phyloP scores from a whole-genome alignment of 2,329 filamentous ascomycete genomes.

The Lomentospora prolificans region DNA sequence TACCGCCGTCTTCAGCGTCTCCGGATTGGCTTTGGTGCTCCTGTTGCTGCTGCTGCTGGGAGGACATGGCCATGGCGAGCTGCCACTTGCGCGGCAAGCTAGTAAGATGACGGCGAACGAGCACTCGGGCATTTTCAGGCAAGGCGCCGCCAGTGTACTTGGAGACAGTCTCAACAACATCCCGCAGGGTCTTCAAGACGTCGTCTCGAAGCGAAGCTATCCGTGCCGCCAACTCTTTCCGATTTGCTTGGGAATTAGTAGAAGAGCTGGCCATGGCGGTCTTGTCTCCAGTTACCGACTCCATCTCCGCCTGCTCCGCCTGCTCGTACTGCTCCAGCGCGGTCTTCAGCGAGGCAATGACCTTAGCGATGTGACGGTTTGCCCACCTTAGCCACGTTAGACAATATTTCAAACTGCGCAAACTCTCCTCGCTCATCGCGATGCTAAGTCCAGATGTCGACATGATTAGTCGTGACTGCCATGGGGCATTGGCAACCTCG shows the following conservation, averaged over 20 bases:
- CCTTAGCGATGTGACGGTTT: constrained; percentile 68
- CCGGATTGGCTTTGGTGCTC: constrained; percentile 22
- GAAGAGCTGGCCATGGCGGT: constrained; percentile 17
- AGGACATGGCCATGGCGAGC: constrained; percentile 47
- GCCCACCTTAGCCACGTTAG: constrained; percentile 71
- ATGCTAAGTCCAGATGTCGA: constrained; percentile 85
- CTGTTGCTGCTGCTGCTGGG: constrained; percentile 20
- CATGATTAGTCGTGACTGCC: constrained; percentile 79
- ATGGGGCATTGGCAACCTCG: constrained; percentile 31
- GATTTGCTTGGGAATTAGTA: constrained; percentile 26
- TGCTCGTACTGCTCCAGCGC: constrained; percentile 72
- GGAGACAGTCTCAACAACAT: constrained; percentile 75
- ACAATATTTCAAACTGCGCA: constrained; percentile 77
- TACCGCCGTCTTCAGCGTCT: constrained; percentile 23
- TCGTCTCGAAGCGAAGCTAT: constrained; percentile 62
- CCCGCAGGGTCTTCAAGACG: constrained; percentile 68
- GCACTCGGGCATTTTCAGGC: constrained; percentile 73
- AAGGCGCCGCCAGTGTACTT: constrained; percentile 86
- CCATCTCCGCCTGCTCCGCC: constrained; percentile 1
- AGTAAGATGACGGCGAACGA: constrained; percentile 76
- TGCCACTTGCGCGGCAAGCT: constrained; percentile 78
- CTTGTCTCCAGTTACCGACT: constrained; percentile 12
- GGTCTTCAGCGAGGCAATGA: constrained; percentile 63
- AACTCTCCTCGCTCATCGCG: constrained; percentile 81
- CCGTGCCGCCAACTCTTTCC: constrained; percentile 42